A percentile compares a stretch with the other conserved stretches of the same genome.
These are phyloP conservation scores for Francoa sonchifolia DNA, from an alignment of 441 rosid genomes.

Conservation along the genomic window DNA sequence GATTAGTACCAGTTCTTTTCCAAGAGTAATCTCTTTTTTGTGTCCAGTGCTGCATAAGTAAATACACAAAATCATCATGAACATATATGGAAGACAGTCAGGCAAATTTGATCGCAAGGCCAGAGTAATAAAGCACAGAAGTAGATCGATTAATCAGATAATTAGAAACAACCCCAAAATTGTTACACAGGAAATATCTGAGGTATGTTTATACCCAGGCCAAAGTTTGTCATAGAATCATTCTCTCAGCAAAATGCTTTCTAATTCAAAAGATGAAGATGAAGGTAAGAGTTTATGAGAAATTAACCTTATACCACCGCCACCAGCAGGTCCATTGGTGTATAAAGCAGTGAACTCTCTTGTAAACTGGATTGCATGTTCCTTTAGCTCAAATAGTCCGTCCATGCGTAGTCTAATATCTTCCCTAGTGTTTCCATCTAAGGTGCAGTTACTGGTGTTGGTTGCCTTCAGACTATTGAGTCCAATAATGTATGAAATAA, in stretches of 20 bases:
- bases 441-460: conserved; percentile 13
- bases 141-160: background rate
- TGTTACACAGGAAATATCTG: background rate
- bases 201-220: background rate
- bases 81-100: background rate
- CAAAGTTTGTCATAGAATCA: background rate
- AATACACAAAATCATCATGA: conserved; percentile 12
- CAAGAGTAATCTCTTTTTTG: conserved; percentile 62
- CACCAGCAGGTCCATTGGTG: conserved; percentile 95
- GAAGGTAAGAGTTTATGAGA: conserved; percentile 8
- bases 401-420: conserved; percentile 81
- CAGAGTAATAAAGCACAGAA: background rate
- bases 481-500: conserved; percentile 67
- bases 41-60: conserved; percentile 60
- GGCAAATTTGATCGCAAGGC: conserved; percentile 1
- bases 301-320: conserved; percentile 78
- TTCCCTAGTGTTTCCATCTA: conserved; percentile 15
- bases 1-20: conserved; percentile 46
- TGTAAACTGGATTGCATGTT: conserved; percentile 50
- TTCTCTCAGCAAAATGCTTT: background rate
- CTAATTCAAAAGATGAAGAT: conserved; percentile 1
- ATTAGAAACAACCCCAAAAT: background rate
- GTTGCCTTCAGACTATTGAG: conserved; percentile 70
- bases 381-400: conserved; percentile 58
- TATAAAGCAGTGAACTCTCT: conserved; percentile 72